These are phyloP conservation scores for Parathielavia hyrcaniae DNA, from an alignment of 495 filamentous ascomycete genomes.

Conservation along the genomic window DNA sequence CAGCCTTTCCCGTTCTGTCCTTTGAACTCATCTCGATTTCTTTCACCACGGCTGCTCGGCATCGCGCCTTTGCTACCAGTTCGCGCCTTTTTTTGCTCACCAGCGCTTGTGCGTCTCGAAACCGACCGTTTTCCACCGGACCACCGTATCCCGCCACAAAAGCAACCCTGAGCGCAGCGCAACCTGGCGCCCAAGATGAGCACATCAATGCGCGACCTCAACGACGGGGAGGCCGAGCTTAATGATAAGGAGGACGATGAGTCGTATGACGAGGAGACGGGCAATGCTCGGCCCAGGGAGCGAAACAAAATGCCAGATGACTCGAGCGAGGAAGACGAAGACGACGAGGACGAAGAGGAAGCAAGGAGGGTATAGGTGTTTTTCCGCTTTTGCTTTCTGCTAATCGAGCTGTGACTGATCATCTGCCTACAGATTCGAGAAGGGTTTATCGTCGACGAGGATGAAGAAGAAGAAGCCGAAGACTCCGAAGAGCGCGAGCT, in stretches of 20 bases:
- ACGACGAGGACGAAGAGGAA: constrained; percentile 88
- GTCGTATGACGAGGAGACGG: constrained; percentile 76
- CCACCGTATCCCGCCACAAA: background rate
- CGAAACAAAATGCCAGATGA: constrained; percentile 53
- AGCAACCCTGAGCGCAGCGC: background rate
- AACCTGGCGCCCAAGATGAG: constrained; percentile 51
- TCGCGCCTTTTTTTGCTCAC: background rate
- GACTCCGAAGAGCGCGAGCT: constrained; percentile 58
- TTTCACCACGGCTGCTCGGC: background rate
- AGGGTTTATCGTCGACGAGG: constrained; percentile 94
- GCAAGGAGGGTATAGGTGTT: constrained; percentile 43
- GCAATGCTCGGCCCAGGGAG: constrained; percentile 46
- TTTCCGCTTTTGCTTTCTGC: background rate
- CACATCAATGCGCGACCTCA: constrained; percentile 56
- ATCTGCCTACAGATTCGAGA: constrained; percentile 60
- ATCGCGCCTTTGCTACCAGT: background rate
- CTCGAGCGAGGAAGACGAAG: constrained; percentile 92
- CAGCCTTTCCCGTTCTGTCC: constrained; percentile 12
- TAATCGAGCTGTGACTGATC: background rate
- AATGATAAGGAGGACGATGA: constrained; percentile 90
- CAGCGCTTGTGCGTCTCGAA: background rate
- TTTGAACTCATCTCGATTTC: background rate
- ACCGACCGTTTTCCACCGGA: background rate
- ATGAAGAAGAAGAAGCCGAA: constrained; percentile 69
- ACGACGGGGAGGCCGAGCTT: constrained; percentile 77